These are phyloP conservation scores for Globisporangium ultimum DNA, from an alignment of 352 stramenopile species.

Conservation along the genomic window DNA sequence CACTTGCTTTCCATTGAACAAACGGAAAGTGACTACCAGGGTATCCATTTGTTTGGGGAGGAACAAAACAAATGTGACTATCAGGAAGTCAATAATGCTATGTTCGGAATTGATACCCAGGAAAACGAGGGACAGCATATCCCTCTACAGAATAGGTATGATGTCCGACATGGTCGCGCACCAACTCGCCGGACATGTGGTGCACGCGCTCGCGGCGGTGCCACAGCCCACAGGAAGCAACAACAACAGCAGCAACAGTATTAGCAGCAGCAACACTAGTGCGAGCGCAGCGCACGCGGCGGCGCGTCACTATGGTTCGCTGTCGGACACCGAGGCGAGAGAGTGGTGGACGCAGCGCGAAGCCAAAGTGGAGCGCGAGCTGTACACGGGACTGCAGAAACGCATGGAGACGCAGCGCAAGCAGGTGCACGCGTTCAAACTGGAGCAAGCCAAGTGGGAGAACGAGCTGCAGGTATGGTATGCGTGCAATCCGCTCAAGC, in stretches of 20 bases:
- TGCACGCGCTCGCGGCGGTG: background rate
- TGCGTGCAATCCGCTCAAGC: background rate
- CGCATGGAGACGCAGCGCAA: slow-evolving; percentile 68
- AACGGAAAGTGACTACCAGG: background rate
- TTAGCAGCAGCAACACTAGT: background rate
- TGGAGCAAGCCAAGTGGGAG: slow-evolving; percentile 81
- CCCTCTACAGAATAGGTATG: background rate
- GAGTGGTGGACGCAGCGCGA: slow-evolving; percentile 64
- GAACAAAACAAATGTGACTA: no score
- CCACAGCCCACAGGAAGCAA: slow-evolving; percentile 1
- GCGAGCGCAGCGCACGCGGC: background rate
- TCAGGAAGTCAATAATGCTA: no score
- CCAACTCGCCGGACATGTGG: slow-evolving; percentile 5
- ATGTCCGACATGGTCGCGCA: slow-evolving; percentile 12
- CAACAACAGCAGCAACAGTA: background rate
- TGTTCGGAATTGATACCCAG: no score
- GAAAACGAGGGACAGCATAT: background rate
- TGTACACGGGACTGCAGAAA: slow-evolving; percentile 47
- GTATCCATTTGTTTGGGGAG: background rate
- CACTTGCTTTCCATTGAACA: background rate
- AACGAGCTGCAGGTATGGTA: slow-evolving; percentile 56
- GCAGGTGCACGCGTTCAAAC: slow-evolving; percentile 77
- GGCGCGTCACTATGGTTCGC: background rate
- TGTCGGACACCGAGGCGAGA: slow-evolving; percentile 34
- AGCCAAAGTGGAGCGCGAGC: slow-evolving; percentile 44